Evolutionary conservation across 139 green algal genomes (phyloP).

Genomic region (Edaphochlamys debaryana): DNA sequence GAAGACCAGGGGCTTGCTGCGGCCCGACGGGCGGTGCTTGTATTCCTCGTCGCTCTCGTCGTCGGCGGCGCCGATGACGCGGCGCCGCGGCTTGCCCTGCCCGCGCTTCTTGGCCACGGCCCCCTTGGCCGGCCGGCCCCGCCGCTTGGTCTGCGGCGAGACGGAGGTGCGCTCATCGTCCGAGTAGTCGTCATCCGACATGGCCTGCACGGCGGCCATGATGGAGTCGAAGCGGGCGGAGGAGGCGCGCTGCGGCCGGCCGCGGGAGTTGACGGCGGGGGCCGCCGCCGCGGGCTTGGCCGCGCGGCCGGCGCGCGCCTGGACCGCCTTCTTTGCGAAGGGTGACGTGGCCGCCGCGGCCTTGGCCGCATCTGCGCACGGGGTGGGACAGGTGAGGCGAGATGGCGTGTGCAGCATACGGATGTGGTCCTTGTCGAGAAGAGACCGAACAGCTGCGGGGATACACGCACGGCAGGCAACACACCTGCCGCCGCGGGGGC

Average conservation of each 20-base stretch:
- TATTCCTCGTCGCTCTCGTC: background rate
- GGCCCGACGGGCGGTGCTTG: background rate
- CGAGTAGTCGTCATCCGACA: background rate
- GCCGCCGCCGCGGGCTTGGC: background rate
- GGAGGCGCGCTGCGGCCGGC: no score
- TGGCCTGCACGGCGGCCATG: no score
- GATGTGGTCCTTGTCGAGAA: no score
- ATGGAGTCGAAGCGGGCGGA: no score
- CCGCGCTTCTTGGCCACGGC: background rate
- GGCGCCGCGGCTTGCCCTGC: background rate
- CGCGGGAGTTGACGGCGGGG: background rate
- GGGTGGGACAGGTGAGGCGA: no score
- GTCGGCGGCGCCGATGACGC: background rate
- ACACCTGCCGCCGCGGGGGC: background rate
- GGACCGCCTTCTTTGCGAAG: no score
- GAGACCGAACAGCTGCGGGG: no score
- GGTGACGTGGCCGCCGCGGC: no score
- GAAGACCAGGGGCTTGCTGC: background rate
- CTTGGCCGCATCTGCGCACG: no score
- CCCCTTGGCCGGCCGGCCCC: background rate
- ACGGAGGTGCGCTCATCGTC: background rate
- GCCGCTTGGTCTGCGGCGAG: background rate
- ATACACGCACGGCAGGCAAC: background rate
- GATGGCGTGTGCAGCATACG: no score
- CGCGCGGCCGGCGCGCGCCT: no score